These are phyloP conservation scores for Bolboschoenoplectus hybrid DNA, from an alignment of 202 grass and related monocot species.

Conservation along the genomic window DNA sequence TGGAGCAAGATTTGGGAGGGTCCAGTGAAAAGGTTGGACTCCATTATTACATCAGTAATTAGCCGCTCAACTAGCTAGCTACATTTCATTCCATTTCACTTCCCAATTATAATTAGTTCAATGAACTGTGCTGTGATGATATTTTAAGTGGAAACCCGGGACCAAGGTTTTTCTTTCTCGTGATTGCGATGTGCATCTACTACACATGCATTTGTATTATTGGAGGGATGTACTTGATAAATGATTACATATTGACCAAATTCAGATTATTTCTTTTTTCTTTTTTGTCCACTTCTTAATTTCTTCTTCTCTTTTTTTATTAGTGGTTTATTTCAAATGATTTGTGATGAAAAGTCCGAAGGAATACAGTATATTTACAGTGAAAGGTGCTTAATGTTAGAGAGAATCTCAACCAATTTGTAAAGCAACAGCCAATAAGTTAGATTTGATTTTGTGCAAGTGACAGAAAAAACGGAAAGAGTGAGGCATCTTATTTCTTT, in stretches of 20 bases:
- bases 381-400: too few relatives aligned
- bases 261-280: constrained; percentile 5
- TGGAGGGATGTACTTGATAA: not conserved
- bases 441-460: too few relatives aligned
- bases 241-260: not conserved
- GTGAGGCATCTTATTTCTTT: too few relatives aligned
- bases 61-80: too few relatives aligned
- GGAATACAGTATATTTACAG: too few relatives aligned
- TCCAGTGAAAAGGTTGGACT: not conserved
- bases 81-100: not conserved
- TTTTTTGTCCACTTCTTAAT: not conserved
- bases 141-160: not conserved
- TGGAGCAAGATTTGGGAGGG: constrained; percentile 20
- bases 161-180: constrained; percentile 6
- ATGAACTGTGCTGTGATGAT: not conserved
- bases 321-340: not conserved
- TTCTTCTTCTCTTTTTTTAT: not conserved
- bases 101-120: not conserved
- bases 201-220: constrained; percentile 22
- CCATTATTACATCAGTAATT: not conserved
- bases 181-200: not conserved
- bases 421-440: too few relatives aligned
- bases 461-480: too few relatives aligned
- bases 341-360: not conserved
- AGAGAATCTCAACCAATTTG: too few relatives aligned